These are phyloP conservation scores for Cryptococcus jaspeensis DNA, from an alignment of 1,284 basidiomycete species.

Conservation along the genomic window DNA sequence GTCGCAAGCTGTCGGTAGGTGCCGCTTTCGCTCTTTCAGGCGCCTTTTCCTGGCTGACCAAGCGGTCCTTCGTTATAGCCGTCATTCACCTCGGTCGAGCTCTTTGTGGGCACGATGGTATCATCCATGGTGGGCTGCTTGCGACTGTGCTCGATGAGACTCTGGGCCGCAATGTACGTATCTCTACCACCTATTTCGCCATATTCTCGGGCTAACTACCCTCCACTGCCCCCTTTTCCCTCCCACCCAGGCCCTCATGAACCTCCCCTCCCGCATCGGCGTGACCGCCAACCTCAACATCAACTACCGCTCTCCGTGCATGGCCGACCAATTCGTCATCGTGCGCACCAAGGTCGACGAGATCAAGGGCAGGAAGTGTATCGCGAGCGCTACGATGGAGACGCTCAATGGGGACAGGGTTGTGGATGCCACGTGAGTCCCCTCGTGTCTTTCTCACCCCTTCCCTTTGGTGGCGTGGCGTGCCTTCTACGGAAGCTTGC, in stretches of 20 bases:
- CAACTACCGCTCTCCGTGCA: slow-evolving; percentile 75
- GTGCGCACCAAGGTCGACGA: slow-evolving; percentile 63
- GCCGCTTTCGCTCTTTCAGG: background rate
- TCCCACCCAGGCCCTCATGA: slow-evolving; percentile 67
- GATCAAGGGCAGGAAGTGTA: slow-evolving; percentile 57
- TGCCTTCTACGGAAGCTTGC: too few species aligned
- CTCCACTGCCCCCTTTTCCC: background rate
- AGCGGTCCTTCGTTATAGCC: slow-evolving; percentile 34
- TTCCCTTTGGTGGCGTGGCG: background rate
- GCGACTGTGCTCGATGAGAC: slow-evolving; percentile 88
- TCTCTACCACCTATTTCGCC: background rate
- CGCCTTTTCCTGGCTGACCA: background rate
- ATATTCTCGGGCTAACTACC: background rate
- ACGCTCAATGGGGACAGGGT: slow-evolving; percentile 73
- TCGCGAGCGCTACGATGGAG: slow-evolving; percentile 70
- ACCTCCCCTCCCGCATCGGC: slow-evolving; percentile 84
- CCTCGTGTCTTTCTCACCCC: background rate
- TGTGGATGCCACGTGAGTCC: slow-evolving; percentile 71
- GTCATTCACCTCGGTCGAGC: slow-evolving; percentile 80
- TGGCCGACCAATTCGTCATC: slow-evolving; percentile 69
- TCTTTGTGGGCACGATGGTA: slow-evolving; percentile 86
- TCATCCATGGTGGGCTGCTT: slow-evolving; percentile 88
- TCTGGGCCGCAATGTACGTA: slow-evolving; percentile 73
- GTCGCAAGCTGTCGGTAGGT: slow-evolving; percentile 59
- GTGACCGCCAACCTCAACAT: slow-evolving; percentile 81